Evolutionary conservation across 306 rosid genomes (phyloP).

Genomic region (Fragaria ananassa): DNA sequence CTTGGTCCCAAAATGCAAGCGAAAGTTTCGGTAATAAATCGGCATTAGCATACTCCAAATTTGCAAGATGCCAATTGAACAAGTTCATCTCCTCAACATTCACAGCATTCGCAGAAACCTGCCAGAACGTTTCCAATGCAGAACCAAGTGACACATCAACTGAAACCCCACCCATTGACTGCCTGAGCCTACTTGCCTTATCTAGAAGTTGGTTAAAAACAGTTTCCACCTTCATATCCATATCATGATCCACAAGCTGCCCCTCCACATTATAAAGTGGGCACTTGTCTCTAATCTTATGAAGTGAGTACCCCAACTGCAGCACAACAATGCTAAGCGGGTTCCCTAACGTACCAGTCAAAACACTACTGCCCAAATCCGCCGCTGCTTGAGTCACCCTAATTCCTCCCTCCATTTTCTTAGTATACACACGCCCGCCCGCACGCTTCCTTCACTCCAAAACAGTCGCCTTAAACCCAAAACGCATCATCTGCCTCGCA

Average conservation of each 20-base stretch:
- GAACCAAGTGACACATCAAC: constrained; percentile 96
- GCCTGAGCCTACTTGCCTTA: constrained; percentile 85
- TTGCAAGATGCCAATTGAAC: constrained; percentile 97
- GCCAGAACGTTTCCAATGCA: constrained; percentile 78
- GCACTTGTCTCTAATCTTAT: constrained; percentile 90
- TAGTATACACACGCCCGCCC: constrained; percentile 81
- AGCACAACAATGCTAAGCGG: constrained; percentile 88
- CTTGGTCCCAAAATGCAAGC: constrained; percentile 98
- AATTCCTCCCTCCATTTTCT: constrained; percentile 94
- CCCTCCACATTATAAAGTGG: constrained; percentile 79
- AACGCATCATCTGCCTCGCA: constrained; percentile 79
- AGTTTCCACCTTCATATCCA: constrained; percentile 82
- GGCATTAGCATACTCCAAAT: constrained; percentile 93
- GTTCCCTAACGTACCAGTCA: constrained; percentile 89
- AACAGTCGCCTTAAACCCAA: constrained; percentile 80
- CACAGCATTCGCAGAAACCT: constrained; percentile 63
- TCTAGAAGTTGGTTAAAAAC: constrained; percentile 80
- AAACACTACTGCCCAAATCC: constrained; percentile 96
- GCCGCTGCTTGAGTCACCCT: constrained; percentile 72
- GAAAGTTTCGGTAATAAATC: constrained; percentile 82
- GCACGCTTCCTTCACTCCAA: constrained; percentile 90
- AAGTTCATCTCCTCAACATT: constrained; percentile 76
- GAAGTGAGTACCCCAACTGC: constrained; percentile 73
- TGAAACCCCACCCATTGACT: constrained; percentile 89
- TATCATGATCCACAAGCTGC: constrained; percentile 69